Conservation (phyloP, 371 early-diverging fungal species). For the Mortierella sp. region DNA sequence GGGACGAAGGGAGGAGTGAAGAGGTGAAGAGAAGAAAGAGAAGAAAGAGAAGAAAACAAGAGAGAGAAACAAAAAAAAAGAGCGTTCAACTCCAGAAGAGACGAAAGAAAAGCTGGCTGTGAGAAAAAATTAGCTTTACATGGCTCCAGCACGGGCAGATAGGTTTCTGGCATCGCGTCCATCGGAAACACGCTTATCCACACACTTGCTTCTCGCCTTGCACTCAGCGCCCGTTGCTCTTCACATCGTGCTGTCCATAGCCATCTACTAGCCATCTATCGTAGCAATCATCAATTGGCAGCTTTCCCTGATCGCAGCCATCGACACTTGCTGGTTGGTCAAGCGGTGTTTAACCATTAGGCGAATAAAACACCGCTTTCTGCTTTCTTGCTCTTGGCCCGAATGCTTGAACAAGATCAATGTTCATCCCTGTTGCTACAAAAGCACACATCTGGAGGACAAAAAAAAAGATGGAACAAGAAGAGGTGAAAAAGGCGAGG, state of each 20-base stretch:
- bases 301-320: background rate
- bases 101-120: no score
- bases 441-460: background rate
- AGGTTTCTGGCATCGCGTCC: background rate
- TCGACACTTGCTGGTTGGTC: constrained; percentile 6
- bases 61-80: background rate
- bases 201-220: background rate
- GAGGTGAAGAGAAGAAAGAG: background rate
- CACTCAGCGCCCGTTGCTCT: background rate
- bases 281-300: background rate
- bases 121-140: background rate
- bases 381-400: background rate
- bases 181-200: background rate
- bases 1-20: background rate
- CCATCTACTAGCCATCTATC: background rate
- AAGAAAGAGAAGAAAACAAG: background rate
- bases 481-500: background rate
- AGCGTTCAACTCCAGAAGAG: background rate
- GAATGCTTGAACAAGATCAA: no score
- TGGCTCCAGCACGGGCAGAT: background rate
- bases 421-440: no score
- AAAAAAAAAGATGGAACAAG: background rate
- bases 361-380: background rate
- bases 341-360: background rate
- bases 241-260: background rate